These are phyloP conservation scores for Groenewaldozyma tartarivorans DNA, from an alignment of 805 yeast genomes.

Conservation along the genomic window DNA sequence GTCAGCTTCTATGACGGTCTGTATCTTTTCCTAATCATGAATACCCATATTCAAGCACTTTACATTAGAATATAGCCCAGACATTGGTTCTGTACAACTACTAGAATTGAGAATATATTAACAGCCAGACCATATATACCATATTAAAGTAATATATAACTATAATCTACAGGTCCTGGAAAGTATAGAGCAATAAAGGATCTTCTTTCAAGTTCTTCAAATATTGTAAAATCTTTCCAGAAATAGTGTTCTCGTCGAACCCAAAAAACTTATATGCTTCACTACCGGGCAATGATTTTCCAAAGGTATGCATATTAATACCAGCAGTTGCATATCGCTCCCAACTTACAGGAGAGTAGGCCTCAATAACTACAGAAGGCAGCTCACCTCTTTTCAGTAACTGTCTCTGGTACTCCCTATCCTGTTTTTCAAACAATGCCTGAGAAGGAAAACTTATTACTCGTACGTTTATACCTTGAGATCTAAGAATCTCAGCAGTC, in stretches of 20 bases:
- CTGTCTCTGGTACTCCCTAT: conserved; percentile 66
- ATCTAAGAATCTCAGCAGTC: conserved; percentile 63
- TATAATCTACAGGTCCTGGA: no score
- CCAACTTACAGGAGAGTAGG: conserved; percentile 87
- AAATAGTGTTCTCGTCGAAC: conserved; percentile 89
- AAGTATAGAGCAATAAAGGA: no score
- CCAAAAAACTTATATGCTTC: conserved; percentile 78
- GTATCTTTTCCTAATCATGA: no score
- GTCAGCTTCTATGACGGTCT: no score
- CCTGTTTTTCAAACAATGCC: conserved; percentile 78
- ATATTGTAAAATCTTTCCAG: no score
- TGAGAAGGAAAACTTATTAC: conserved; percentile 93
- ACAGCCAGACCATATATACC: no score
- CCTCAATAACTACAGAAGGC: conserved; percentile 91
- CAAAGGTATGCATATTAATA: conserved; percentile 91
- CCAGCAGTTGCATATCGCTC: conserved; percentile 91
- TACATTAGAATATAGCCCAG: no score
- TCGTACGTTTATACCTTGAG: conserved; percentile 59
- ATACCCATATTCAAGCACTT: no score
- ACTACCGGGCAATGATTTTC: conserved; percentile 87
- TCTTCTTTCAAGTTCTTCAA: no score
- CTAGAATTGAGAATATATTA: no score
- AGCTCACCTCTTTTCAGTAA: conserved; percentile 93
- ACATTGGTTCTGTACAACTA: no score
- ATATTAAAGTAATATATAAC: no score